A percentile compares a stretch with the other conserved stretches of the same genome.
These are phyloP conservation scores for Pyricularia pennisetigena DNA, from an alignment of 2,329 filamentous ascomycete genomes.

Conservation along the genomic window DNA sequence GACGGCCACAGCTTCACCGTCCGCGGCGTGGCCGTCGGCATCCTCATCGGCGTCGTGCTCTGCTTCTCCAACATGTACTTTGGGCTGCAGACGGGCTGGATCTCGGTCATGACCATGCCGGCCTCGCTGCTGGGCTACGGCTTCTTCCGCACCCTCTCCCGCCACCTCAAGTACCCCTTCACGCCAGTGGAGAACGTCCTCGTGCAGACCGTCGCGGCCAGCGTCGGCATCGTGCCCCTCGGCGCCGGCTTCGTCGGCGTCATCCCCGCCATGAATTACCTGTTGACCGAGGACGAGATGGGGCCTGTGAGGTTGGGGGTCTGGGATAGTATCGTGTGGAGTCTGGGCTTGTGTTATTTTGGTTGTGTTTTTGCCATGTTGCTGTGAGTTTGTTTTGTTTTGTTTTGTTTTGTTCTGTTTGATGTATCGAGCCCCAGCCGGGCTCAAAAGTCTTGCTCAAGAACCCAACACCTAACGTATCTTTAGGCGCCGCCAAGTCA, in stretches of 20 bases:
- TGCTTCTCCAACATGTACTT: constrained; percentile 99
- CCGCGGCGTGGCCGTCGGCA: constrained; percentile 69
- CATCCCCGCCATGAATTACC: constrained; percentile 83
- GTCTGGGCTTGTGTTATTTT: constrained; percentile 88
- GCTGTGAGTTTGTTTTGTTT: constrained; percentile 30
- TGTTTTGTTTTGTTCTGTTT: background rate
- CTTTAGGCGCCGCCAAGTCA: constrained; percentile 67
- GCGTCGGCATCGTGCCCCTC: constrained; percentile 92
- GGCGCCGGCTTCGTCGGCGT: constrained; percentile 95
- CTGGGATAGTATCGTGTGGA: constrained; percentile 79
- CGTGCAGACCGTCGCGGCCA: constrained; percentile 89
- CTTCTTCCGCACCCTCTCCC: constrained; percentile 73
- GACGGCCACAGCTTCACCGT: constrained; percentile 68
- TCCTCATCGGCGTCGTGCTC: constrained; percentile 80
- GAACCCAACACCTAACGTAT: background rate
- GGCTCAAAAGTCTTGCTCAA: background rate
- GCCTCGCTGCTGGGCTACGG: constrained; percentile 90
- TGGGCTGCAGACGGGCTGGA: constrained; percentile 68
- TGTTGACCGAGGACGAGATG: constrained; percentile 68
- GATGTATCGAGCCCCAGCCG: background rate
- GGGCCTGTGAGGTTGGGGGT: constrained; percentile 65
- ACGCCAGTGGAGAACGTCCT: constrained; percentile 94
- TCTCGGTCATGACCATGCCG: constrained; percentile 91
- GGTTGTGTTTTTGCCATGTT: constrained; percentile 95
- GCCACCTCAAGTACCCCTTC: constrained; percentile 69